Base-by-base conservation (phyloP, 768 basidiomycete genomes). In the Naganishia vishniacii region DNA sequence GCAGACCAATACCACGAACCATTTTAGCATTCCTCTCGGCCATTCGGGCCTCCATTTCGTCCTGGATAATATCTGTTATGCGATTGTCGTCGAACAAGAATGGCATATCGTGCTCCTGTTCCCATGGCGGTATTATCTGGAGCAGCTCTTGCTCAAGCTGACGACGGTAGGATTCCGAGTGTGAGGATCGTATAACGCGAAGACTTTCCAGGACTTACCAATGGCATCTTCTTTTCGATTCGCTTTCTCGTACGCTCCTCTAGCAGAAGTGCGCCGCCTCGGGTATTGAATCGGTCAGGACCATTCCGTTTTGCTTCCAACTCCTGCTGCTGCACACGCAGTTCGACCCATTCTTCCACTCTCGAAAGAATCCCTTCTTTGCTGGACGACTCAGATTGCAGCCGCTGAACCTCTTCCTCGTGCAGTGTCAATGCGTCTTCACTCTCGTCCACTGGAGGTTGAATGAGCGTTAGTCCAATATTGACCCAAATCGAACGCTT, bases 211-310 rank as follows among this genome's bases (percentile, higher is more conserved):
- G n/a, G 25, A 79, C 86, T 67, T 73, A 95, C 94, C 73, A 88
- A 83, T 28, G 94, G 94, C 73, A 95, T 97, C 79, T 94, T 88
- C 74, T 89, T 88, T 62, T 82, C 82, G 15, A 99, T 91, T 29
- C 93, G 82, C 76, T 97, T 98, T 60, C 94, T 83, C 87, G 94
- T 91, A 82, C 95, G 95, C 80, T 97, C 94, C 77, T 99, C 94
- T 65, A 90, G 83, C 59, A 97, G 78, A 37, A 99, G 65, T 18
- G 71, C 73, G 4, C 71, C 76, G 23, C 76, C 76, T 20, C 75
- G 45, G 29, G 63, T 70, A 34, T 67, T 68, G 66, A 75, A 77
- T 28, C 76, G 61, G 65, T 75, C 72, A 29, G 76, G 74, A 62
- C 75, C 73, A 23, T 62, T 70, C 34, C 67, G 64, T 15, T 73